phyloP scores from a whole-genome alignment of 805 yeast species.

The Nakazawaea wyomingensis region DNA sequence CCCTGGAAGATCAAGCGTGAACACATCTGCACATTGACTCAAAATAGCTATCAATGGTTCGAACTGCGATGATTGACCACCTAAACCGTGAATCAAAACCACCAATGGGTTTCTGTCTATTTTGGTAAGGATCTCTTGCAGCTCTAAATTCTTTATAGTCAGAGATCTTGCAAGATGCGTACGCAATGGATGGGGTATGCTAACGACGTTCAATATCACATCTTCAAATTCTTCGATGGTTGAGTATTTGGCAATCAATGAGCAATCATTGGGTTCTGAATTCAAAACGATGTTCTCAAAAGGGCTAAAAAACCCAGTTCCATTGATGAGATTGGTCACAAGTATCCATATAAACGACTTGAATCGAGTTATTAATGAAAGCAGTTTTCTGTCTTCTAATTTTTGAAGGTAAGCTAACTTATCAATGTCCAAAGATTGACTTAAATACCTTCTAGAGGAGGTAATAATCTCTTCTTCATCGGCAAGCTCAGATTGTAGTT shows the following conservation, averaged over 20 bases:
- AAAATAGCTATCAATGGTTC: conserved; percentile 64
- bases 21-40: conserved; percentile 54
- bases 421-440: conserved; percentile 1
- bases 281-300: conserved; percentile 38
- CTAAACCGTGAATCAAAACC: conserved; percentile 79
- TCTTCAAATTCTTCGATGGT: conserved; percentile 33
- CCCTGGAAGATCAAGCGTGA: conserved; percentile 83
- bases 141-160: neutral
- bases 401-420: conserved; percentile 5
- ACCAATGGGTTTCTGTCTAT: conserved; percentile 51
- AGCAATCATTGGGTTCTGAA: conserved; percentile 50
- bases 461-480: conserved; percentile 7
- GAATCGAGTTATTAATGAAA: neutral
- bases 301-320: conserved; percentile 19
- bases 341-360: neutral
- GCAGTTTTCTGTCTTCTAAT: conserved; percentile 3
- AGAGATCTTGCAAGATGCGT: conserved; percentile 26
- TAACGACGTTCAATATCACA: conserved; percentile 36
- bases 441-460: conserved; percentile 2
- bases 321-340: neutral
- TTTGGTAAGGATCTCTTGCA: conserved; percentile 20
- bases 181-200: conserved; percentile 47
- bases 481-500: neutral
- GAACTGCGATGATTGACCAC: conserved; percentile 86
- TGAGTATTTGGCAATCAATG: conserved; percentile 45